phyloP scores from a whole-genome alignment of 192 early-diverging fungal genomes.

The Linnemannia exigua region DNA sequence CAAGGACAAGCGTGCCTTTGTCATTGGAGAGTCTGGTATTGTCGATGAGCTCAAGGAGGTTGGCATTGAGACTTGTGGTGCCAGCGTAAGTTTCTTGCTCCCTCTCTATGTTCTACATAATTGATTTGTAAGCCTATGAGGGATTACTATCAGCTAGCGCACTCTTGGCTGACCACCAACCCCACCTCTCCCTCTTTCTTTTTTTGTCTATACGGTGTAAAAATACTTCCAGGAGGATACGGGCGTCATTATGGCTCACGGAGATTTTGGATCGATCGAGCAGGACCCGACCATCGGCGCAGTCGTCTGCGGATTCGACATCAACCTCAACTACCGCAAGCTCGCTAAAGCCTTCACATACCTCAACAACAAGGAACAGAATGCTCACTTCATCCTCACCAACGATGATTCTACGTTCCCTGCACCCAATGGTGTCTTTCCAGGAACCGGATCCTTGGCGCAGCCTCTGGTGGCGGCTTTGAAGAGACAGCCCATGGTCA shows the following conservation, averaged over 20 bases:
- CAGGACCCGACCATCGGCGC: constrained; percentile 79
- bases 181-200: background rate
- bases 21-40: constrained; percentile 93
- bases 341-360: constrained; percentile 92
- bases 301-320: constrained; percentile 94
- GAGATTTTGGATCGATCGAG: constrained; percentile 33
- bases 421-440: constrained; percentile 78
- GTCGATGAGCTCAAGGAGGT: constrained; percentile 85
- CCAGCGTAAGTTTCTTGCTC: constrained; percentile 27
- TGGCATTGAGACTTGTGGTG: constrained; percentile 72
- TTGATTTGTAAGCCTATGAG: too few relatives aligned
- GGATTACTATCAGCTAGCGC: background rate
- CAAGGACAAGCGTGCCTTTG: constrained; percentile 90
- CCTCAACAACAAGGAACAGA: constrained; percentile 72
- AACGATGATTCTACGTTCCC: constrained; percentile 96
- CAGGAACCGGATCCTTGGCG: constrained; percentile 89
- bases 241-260: constrained; percentile 35
- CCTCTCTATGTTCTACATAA: background rate
- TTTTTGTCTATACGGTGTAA: background rate
- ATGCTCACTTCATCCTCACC: constrained; percentile 90
- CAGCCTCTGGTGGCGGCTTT: constrained; percentile 81
- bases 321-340: constrained; percentile 94
- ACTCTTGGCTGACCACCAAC: background rate
- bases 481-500: constrained; percentile 83
- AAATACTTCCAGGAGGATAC: constrained; percentile 24